Percentiles rank a stretch among this genome's conserved stretches.
These are phyloP conservation scores for Fusarium annulatum DNA, from an alignment of 2,329 filamentous ascomycete species.

Conservation along the genomic window DNA sequence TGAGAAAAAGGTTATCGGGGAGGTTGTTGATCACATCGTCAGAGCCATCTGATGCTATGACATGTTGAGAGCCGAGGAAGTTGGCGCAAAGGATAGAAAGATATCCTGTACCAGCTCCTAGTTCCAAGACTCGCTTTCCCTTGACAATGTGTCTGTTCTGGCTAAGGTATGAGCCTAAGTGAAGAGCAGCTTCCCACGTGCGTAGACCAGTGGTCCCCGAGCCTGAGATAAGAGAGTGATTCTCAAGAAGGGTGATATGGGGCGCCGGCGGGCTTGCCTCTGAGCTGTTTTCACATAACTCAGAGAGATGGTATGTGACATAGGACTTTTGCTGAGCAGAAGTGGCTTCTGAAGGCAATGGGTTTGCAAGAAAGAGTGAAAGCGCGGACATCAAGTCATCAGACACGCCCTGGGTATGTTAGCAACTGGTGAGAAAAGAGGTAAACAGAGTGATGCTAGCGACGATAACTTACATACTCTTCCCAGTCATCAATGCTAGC, in stretches of 20 bases:
- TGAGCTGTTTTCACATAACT: conserved; percentile 25
- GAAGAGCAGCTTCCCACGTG: conserved; percentile 84
- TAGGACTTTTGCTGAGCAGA: conserved; percentile 78
- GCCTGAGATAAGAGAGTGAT: conserved; percentile 74
- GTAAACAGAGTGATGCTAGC: background rate
- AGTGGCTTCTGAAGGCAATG: conserved; percentile 70
- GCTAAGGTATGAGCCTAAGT: conserved; percentile 76
- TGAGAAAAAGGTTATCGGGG: conserved; percentile 75
- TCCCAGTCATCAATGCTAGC: conserved; percentile 82
- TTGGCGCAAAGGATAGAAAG: conserved; percentile 79
- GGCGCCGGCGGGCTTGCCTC: background rate
- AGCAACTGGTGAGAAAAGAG: conserved; percentile 24
- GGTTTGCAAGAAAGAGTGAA: conserved; percentile 71
- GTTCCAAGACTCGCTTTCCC: conserved; percentile 72
- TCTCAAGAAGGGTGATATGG: conserved; percentile 74
- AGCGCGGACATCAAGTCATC: conserved; percentile 80
- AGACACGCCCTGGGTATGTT: conserved; percentile 75
- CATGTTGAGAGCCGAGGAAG: conserved; percentile 67
- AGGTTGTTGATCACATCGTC: conserved; percentile 76
- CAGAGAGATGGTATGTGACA: conserved; percentile 74
- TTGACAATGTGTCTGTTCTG: conserved; percentile 57
- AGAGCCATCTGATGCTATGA: conserved; percentile 79
- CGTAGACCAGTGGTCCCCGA: conserved; percentile 79
- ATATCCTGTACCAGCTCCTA: conserved; percentile 82
- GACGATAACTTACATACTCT: conserved; percentile 76